These are phyloP conservation scores for Sanghuangporus weigelae DNA, from an alignment of 1,284 basidiomycete species.

Conservation along the genomic window DNA sequence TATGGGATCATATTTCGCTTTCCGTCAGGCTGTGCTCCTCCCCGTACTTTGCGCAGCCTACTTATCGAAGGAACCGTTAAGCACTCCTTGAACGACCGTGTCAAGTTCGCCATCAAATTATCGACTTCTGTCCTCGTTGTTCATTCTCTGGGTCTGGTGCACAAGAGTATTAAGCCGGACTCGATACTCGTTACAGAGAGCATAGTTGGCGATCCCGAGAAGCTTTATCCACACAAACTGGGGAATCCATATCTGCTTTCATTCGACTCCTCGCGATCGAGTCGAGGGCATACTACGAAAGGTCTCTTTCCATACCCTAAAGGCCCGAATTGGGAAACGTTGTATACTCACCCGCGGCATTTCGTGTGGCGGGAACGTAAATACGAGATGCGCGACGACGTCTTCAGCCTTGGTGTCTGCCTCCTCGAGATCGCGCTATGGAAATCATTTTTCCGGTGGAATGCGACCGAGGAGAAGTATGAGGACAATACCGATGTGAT, in stretches of 20 bases:
- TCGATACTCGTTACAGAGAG: conserved; percentile 7
- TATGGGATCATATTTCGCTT: background rate
- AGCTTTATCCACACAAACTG: background rate
- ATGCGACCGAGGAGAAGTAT: background rate
- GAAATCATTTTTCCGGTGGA: conserved; percentile 7
- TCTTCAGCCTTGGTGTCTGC: conserved; percentile 15
- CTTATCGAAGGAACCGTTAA: background rate
- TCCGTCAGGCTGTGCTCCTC: background rate
- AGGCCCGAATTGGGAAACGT: background rate
- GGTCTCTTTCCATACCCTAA: background rate
- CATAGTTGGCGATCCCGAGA: background rate
- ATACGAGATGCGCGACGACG: conserved; percentile 14
- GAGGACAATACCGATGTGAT: background rate
- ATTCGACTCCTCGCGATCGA: background rate
- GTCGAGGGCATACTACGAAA: background rate
- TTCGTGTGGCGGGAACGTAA: background rate
- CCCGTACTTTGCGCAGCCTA: background rate
- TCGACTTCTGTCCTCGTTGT: conserved; percentile 8
- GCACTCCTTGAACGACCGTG: conserved; percentile 1
- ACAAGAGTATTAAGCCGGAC: conserved; percentile 11
- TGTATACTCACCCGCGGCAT: background rate
- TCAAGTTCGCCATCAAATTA: conserved; percentile 3
- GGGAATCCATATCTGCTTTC: conserved; percentile 2
- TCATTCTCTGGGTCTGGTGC: conserved; percentile 9
- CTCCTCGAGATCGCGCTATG: conserved; percentile 16